A percentile compares a stretch with the other conserved stretches of the same genome.
phyloP scores from a whole-genome alignment of 2,329 filamentous ascomycete species.

The Fusarium sp. region DNA sequence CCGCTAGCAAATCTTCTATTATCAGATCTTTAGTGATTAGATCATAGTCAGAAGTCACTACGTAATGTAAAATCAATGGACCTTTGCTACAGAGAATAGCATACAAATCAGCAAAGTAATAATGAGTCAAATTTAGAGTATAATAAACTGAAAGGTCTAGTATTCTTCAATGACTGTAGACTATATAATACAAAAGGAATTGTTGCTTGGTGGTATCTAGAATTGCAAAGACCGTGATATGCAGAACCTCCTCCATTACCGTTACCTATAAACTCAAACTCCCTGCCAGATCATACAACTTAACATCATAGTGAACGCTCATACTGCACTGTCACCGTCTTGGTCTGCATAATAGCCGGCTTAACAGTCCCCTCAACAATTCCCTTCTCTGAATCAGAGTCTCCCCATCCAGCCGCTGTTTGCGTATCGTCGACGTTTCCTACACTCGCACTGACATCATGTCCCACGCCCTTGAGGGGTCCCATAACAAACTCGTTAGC shows the following conservation, averaged over 20 bases:
- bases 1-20: not conserved
- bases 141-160: no score
- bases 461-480: constrained; percentile 23
- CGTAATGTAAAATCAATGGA: no score
- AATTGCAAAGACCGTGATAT: not conserved
- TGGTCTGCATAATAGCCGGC: constrained; percentile 40
- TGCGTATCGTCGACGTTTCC: constrained; percentile 29
- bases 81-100: not conserved
- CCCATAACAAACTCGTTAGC: constrained; percentile 18
- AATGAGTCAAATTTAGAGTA: not conserved
- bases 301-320: not conserved
- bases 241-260: not conserved
- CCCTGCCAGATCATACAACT: not conserved
- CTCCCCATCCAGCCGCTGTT: constrained; percentile 21
- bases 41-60: not conserved
- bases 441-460: constrained; percentile 19
- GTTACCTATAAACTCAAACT: not conserved
- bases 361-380: constrained; percentile 22
- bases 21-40: not conserved
- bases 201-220: constrained; percentile 16
- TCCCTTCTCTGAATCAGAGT: constrained; percentile 39
- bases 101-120: no score
- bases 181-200: not conserved
- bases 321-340: constrained; percentile 41
- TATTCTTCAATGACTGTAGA: not conserved